These are phyloP conservation scores for Plasmodium yoelii DNA, from an alignment of 169 alveolate genomes.

Conservation along the genomic window DNA sequence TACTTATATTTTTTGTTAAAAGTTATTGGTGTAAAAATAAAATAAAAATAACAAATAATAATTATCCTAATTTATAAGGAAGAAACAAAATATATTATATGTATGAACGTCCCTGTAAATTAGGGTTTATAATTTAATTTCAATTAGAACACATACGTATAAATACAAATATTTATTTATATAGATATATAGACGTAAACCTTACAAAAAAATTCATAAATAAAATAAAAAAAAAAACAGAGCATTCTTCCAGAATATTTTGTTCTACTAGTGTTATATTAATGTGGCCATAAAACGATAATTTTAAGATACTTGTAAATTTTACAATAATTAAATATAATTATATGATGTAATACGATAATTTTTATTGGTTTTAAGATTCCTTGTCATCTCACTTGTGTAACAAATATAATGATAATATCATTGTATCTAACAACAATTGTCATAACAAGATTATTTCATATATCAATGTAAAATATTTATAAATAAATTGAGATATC, in stretches of 20 bases:
- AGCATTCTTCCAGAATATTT: background rate
- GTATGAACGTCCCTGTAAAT: constrained; percentile 2
- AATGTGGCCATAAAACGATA: too few relatives aligned
- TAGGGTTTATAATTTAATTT: constrained; percentile 28
- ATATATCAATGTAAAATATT: too few relatives aligned
- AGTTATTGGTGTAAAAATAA: background rate
- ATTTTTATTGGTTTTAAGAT: too few relatives aligned
- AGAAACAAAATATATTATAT: constrained; percentile 19
- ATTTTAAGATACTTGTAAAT: too few relatives aligned
- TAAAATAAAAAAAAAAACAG: constrained; percentile 10
- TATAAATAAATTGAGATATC: background rate
- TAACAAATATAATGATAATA: too few relatives aligned
- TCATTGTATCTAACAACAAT: too few relatives aligned
- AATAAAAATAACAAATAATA: constrained; percentile 37
- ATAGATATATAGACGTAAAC: constrained; percentile 6
- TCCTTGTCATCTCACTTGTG: too few relatives aligned
- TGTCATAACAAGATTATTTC: too few relatives aligned
- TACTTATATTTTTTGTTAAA: too few relatives aligned
- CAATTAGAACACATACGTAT: constrained; percentile 23
- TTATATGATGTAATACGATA: too few relatives aligned
- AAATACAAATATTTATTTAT: constrained; percentile 7
- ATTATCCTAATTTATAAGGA: constrained; percentile 41
- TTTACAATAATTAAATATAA: too few relatives aligned
- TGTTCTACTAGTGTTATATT: too few relatives aligned
- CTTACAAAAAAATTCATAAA: background rate